Evolutionary conservation across 2,329 filamentous ascomycete genomes (phyloP), one percentile per base, ranked within the genome.

Genomic region (Blastomyces gilchristii): DNA sequence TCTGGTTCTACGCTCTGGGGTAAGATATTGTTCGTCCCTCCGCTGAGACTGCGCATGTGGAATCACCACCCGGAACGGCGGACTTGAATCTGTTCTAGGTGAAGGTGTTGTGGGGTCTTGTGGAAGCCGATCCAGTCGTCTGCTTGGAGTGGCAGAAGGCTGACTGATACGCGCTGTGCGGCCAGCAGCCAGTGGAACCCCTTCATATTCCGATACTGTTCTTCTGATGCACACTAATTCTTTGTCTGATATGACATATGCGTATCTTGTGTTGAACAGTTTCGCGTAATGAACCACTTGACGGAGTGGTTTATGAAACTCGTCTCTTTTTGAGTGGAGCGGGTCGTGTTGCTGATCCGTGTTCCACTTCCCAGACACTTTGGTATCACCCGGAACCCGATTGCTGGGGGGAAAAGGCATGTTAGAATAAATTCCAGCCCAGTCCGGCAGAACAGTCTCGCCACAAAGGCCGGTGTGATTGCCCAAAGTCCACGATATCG

Each of bases 311-410:
- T 63, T 63, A 31, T 45, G 18, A n/a, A 63, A 53, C 25, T 63
- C n/a, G 1, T 39, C n/a, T 34, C 25, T 59, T 45, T 41, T 49
- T 39, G 25, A 47, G 11, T 41, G 7, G 6, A 2, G 28, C 4
- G 28, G 2, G 28, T 39, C 7, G 52, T 56, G 39, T 28, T 58
- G 14, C 25, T 25, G 14, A 28, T 47, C 8, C 12, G n/a, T 31
- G 37, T 53, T n/a, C 56, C 61, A 63, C 41, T 63, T 63, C 12
- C 31, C 56, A 39, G 61, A 63, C 54, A 58, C 50, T 49, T 62
- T 62, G 50, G 16, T 62, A 58, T 62, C 50, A 18, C 61, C 61
- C n/a, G 52, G 61, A 16, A 62, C 16, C 37, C 61, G 49, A 41
- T 58, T 62, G 11, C 18, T 14, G 3, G 39, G 16, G 22, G 53